Conservation (phyloP, 768 basidiomycete species). For the Boletales sp. region DNA sequence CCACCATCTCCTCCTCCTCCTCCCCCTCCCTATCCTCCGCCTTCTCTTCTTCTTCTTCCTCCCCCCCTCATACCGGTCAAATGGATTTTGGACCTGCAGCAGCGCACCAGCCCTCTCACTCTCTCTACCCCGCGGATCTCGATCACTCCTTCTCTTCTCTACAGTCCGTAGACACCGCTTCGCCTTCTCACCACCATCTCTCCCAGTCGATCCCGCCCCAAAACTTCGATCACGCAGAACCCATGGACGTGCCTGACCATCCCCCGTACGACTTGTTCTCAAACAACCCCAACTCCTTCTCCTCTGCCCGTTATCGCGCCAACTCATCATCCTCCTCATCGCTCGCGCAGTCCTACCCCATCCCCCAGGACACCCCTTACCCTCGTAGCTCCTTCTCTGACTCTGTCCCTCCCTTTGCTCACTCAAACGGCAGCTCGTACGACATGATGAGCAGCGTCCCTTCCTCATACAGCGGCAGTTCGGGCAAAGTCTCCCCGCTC, state of each 20-base stretch:
- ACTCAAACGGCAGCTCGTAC: slow-evolving; percentile 52
- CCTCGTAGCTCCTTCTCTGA: slow-evolving; percentile 58
- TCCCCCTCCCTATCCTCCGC: slow-evolving; percentile 29
- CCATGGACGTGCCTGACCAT: slow-evolving; percentile 56
- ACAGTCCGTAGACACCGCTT: slow-evolving; percentile 37
- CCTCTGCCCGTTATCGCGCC: slow-evolving; percentile 61
- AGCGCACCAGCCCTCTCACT: slow-evolving; percentile 34
- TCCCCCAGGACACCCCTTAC: slow-evolving; percentile 57
- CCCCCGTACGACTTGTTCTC: slow-evolving; percentile 64
- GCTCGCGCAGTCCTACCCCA: slow-evolving; percentile 52
- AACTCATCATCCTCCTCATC: slow-evolving; percentile 72
- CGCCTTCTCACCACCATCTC: slow-evolving; percentile 36
- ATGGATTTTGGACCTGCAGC: slow-evolving; percentile 49
- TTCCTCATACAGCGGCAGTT: slow-evolving; percentile 54
- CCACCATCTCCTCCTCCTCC: slow-evolving; percentile 23
- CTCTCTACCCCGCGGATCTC: slow-evolving; percentile 54
- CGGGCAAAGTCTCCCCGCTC: slow-evolving; percentile 73
- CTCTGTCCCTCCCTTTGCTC: slow-evolving; percentile 53
- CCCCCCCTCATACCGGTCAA: slow-evolving; percentile 37
- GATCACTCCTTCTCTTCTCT: slow-evolving; percentile 53
- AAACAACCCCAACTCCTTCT: slow-evolving; percentile 43
- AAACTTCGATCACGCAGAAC: slow-evolving; percentile 50
- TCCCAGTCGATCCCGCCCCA: slow-evolving; percentile 35
- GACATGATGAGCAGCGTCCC: slow-evolving; percentile 62
- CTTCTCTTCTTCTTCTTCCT: slow-evolving; percentile 23